These are phyloP conservation scores for Erysiphe pulchra DNA, from an alignment of 2,329 filamentous ascomycete species.

Conservation along the genomic window DNA sequence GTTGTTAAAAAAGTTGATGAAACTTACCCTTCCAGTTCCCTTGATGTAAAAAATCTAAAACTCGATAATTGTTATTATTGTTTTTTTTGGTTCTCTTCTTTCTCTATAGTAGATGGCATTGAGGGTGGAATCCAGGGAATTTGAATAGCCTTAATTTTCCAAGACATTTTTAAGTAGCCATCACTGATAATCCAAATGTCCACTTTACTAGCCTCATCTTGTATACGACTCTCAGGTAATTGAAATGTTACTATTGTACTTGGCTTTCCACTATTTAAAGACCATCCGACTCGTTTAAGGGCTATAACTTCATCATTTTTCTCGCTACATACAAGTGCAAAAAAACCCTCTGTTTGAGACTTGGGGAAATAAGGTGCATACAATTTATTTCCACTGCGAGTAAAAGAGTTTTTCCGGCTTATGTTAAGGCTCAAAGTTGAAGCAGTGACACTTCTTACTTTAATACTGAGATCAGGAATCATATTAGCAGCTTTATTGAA, in stretches of 20 bases:
- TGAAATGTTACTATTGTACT: slow-evolving; percentile 31
- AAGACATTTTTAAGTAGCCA: slow-evolving; percentile 53
- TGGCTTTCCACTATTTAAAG: slow-evolving; percentile 16
- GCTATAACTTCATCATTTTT: slow-evolving; percentile 53
- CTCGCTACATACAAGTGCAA: slow-evolving; percentile 48
- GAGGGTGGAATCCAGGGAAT: slow-evolving; percentile 7
- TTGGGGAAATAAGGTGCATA: slow-evolving; percentile 83
- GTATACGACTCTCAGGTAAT: slow-evolving; percentile 24
- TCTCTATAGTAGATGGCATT: too few relatives aligned
- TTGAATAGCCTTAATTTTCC: slow-evolving; percentile 10
- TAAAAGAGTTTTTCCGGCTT: slow-evolving; percentile 37
- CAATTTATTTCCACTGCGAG: slow-evolving; percentile 43
- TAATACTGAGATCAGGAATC: slow-evolving; percentile 44
- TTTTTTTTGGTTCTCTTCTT: too few relatives aligned
- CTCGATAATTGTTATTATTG: too few relatives aligned
- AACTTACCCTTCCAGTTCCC: too few relatives aligned
- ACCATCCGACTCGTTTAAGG: slow-evolving; percentile 68
- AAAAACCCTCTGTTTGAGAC: slow-evolving; percentile 82
- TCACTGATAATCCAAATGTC: slow-evolving; percentile 65
- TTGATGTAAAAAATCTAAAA: too few relatives aligned
- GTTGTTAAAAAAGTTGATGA: too few relatives aligned
- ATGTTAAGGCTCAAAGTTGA: slow-evolving; percentile 37
- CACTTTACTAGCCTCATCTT: slow-evolving; percentile 26
- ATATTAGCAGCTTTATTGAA: slow-evolving; percentile 32
- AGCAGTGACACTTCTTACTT: slow-evolving; percentile 32